These are phyloP conservation scores for Globisporangium okanoganense DNA, from an alignment of 352 stramenopile genomes.

Conservation along the genomic window DNA sequence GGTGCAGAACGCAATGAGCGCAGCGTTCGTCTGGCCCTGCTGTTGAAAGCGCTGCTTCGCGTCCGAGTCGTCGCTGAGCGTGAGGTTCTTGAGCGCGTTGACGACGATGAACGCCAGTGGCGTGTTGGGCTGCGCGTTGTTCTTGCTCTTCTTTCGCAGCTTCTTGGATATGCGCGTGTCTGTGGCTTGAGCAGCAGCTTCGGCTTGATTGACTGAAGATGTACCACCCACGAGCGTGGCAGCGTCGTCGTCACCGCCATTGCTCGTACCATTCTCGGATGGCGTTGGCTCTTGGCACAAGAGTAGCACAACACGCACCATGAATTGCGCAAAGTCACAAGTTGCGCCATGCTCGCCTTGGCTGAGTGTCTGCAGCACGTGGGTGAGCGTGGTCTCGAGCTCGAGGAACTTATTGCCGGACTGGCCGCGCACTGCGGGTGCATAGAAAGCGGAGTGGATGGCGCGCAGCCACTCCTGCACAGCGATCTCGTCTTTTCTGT, in stretches of 20 bases:
- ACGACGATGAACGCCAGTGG: slow-evolving; percentile 58
- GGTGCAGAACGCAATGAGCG: slow-evolving; percentile 9
- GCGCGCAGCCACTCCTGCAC: slow-evolving; percentile 16
- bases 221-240: background rate
- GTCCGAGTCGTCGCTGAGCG: background rate
- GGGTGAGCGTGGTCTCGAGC: slow-evolving; percentile 35
- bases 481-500: background rate
- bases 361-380: slow-evolving; percentile 19
- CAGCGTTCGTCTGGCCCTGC: background rate
- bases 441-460: slow-evolving; percentile 39
- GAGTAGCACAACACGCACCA: slow-evolving; percentile 34
- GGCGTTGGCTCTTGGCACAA: slow-evolving; percentile 21
- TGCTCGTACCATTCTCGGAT: background rate
- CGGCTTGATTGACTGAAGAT: background rate
- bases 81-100: slow-evolving; percentile 46
- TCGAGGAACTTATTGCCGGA: slow-evolving; percentile 47
- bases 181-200: background rate
- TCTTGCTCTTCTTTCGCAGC: slow-evolving; percentile 23
- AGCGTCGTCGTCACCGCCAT: background rate
- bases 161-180: background rate
- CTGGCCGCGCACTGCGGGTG: slow-evolving; percentile 7
- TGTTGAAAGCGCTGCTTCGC: slow-evolving; percentile 1
- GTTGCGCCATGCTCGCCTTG: background rate
- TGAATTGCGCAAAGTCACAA: slow-evolving; percentile 30
- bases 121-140: slow-evolving; percentile 36